Base-by-base conservation (phyloP, 306 rosid species). In the Acacia melanoxylon region DNA sequence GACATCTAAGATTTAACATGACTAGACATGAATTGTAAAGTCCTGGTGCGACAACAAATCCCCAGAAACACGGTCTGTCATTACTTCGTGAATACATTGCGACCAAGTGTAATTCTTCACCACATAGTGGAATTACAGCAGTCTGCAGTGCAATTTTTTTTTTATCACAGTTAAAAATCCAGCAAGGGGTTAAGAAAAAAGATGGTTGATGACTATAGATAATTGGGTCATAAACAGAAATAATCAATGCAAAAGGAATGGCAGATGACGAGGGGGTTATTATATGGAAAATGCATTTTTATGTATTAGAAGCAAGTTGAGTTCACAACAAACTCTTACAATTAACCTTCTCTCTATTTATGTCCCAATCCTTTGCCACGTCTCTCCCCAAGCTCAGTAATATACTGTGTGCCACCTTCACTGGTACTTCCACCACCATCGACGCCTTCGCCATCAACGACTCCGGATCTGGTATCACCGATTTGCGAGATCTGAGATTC, bases 1-100 rank as follows among this genome's bases (percentile, higher is more conserved):
- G 91, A 86, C 99, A 96, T 90, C 99, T 91, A 77, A 93, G 98
- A 86, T 96, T 93, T 82, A 96, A 83, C 99, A 93, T 91, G 87
- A 85, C 89, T 40, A 96, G 97, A 83, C 97, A 96, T 22, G 97
- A 96, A 89, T 88, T 80, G 70, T 93, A 96, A 70, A 96, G 91
- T 59, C 98, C 99, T 19, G 85, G 65, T 35, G 92, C 87, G 83
- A 92, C 97, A 51, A 22, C 81, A 88, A 93, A 96, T 76, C 94
- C 99, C 99, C 99, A 96, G 83, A 96, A 96, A 82, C 97, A 92
- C 27, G 94, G 92, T 78, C 85, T 88, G 24, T 90, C 94, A 76
- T 81, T 82, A 59, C 82, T 89, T 84, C 92, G 89, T 0, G 98
- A 91, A 86, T 75, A 87, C 99, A 96, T 92, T 48, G 98, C 99